These are phyloP conservation scores for Hypoxylon trugodes DNA, from an alignment of 495 filamentous ascomycete genomes.

Conservation along the genomic window DNA sequence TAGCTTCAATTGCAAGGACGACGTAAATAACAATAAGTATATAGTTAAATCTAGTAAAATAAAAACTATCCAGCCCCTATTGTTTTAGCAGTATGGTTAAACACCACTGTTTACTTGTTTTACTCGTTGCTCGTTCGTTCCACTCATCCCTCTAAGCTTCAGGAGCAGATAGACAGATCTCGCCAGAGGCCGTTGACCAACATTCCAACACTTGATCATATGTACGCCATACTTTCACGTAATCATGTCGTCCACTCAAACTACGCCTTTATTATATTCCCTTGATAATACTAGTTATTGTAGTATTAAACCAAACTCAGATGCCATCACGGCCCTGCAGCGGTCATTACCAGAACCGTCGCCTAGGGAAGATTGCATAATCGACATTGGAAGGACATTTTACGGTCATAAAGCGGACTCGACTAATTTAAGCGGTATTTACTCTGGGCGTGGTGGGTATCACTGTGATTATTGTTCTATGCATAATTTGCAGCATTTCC, in stretches of 20 bases:
- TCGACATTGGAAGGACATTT: slow-evolving; percentile 8
- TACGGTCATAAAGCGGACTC: neutral
- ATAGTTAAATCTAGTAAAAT: neutral
- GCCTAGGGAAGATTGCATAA: slow-evolving; percentile 2
- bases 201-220: neutral
- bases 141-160: too few relatives aligned
- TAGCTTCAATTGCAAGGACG: neutral
- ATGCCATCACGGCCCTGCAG: neutral
- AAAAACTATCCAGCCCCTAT: neutral
- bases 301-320: slow-evolving; percentile 10
- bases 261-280: slow-evolving; percentile 23
- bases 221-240: neutral
- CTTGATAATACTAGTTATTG: slow-evolving; percentile 9
- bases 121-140: too few relatives aligned
- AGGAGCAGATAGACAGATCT: too few relatives aligned
- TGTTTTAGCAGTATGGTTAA: too few relatives aligned
- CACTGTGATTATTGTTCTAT: slow-evolving; percentile 33
- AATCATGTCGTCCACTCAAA: slow-evolving; percentile 7
- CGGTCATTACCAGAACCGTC: neutral
- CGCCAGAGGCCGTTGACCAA: too few relatives aligned
- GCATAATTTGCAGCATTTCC: slow-evolving; percentile 14
- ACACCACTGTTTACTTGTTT: too few relatives aligned
- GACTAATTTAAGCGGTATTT: neutral
- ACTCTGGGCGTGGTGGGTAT: neutral
- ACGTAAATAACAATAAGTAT: neutral